Evolutionary conservation across 768 basidiomycete species (phyloP).

Genomic region (Russula brevipes): DNA sequence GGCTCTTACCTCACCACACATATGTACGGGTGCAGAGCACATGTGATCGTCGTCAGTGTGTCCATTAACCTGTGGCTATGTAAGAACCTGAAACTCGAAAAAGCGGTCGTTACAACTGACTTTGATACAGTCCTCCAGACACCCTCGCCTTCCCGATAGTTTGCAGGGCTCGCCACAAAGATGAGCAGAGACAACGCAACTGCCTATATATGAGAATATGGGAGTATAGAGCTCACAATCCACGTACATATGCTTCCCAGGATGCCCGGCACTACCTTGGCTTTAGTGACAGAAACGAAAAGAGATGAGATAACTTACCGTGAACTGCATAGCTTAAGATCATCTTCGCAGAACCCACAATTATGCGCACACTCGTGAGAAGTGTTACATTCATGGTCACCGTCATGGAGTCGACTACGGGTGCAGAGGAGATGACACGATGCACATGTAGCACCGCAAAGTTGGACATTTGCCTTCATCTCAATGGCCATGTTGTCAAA

Average conservation of each 20-base stretch:
- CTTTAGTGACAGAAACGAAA: background rate
- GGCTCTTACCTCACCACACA: conserved; percentile 48
- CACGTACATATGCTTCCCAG: conserved; percentile 49
- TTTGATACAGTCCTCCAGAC: conserved; percentile 50
- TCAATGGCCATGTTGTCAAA: conserved; percentile 44
- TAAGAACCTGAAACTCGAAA: background rate
- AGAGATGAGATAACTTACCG: conserved; percentile 35
- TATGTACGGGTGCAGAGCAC: conserved; percentile 50
- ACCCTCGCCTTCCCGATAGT: conserved; percentile 45
- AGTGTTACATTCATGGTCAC: conserved; percentile 46
- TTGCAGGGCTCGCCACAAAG: conserved; percentile 51
- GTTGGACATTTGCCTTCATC: conserved; percentile 41
- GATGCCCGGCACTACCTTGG: conserved; percentile 47
- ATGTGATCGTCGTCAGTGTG: conserved; percentile 47
- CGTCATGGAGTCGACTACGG: conserved; percentile 42
- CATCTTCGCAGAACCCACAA: conserved; percentile 43
- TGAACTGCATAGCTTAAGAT: conserved; percentile 39
- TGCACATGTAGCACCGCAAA: conserved; percentile 46
- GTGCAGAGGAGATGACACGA: conserved; percentile 49
- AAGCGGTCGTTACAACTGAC: conserved; percentile 28
- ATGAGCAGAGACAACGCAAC: conserved; percentile 48
- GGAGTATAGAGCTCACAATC: background rate
- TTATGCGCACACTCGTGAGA: conserved; percentile 41
- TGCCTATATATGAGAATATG: conserved; percentile 24
- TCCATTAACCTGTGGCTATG: conserved; percentile 38